These are phyloP conservation scores for Xylaria longipes DNA, from an alignment of 495 filamentous ascomycete genomes.

Conservation along the genomic window DNA sequence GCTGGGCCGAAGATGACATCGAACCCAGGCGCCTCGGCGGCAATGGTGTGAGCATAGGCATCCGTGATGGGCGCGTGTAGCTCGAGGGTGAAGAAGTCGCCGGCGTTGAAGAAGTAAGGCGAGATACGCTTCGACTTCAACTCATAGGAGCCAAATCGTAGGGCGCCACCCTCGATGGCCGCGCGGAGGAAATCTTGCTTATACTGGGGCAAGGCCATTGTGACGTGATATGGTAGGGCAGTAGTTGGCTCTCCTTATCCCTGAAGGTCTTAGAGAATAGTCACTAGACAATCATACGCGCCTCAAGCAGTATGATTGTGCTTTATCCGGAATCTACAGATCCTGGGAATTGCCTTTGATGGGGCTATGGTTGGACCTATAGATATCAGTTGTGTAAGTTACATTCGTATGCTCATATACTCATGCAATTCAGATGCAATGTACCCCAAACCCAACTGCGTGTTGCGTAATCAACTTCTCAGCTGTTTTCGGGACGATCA, in stretches of 20 bases:
- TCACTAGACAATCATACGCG: neutral
- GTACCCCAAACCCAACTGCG: neutral
- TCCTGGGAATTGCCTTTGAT: neutral
- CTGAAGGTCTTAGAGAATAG: neutral
- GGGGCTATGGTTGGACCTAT: neutral
- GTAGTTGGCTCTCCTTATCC: neutral
- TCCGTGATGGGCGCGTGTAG: constrained; percentile 74
- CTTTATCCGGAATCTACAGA: neutral
- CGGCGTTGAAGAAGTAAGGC: constrained; percentile 99
- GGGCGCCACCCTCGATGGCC: constrained; percentile 73
- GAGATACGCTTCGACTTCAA: constrained; percentile 92
- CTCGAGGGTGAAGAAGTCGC: constrained; percentile 77
- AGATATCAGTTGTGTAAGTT: neutral
- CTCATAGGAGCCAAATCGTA: constrained; percentile 87
- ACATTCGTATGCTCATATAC: neutral
- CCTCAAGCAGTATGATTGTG: neutral
- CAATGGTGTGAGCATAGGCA: constrained; percentile 81
- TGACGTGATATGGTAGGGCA: neutral
- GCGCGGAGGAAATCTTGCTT: constrained; percentile 73
- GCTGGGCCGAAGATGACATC: constrained; percentile 84
- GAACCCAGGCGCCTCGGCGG: constrained; percentile 56
- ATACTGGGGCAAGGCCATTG: constrained; percentile 61
- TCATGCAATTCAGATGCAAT: neutral
- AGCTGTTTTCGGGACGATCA: neutral
- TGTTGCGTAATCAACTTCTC: neutral